Evolutionary conservation across 768 basidiomycete species (phyloP).

Genomic region (Clitopilus hobsonii): DNA sequence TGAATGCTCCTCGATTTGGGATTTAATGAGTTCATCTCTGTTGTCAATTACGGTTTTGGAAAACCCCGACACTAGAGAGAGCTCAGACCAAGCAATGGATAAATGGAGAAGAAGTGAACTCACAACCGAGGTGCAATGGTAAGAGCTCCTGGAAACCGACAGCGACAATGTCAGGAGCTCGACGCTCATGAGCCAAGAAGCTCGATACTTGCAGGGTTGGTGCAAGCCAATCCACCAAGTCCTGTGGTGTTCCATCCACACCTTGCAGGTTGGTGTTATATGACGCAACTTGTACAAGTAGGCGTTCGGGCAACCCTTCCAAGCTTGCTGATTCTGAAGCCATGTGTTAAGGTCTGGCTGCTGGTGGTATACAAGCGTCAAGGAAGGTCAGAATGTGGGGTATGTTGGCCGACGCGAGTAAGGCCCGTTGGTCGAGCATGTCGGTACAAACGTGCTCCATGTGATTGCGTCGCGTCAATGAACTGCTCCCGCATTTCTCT

Average conservation of each 20-base stretch:
- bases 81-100: slow-evolving; percentile 5
- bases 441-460: not conserved
- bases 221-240: slow-evolving; percentile 88
- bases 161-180: slow-evolving; percentile 82
- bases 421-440: not conserved
- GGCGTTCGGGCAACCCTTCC: slow-evolving; percentile 19
- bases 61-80: slow-evolving; percentile 64
- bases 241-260: slow-evolving; percentile 66
- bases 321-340: not conserved
- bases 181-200: slow-evolving; percentile 57
- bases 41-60: slow-evolving; percentile 66
- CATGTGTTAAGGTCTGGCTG: not conserved
- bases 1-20: slow-evolving; percentile 67
- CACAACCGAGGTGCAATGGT: slow-evolving; percentile 83
- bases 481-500: not conserved
- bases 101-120: slow-evolving; percentile 25
- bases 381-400: not conserved
- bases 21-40: slow-evolving; percentile 66
- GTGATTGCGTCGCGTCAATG: not conserved
- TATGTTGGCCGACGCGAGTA: not conserved
- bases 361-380: not conserved
- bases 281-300: slow-evolving; percentile 77
- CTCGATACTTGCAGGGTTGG: slow-evolving; percentile 76
- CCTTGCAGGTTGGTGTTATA: slow-evolving; percentile 93
- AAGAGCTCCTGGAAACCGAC: slow-evolving; percentile 94